A percentile compares a stretch with the other conserved stretches of the same genome.
Conservation (phyloP, 345 rosid species). For the Euclidium syriacum region DNA sequence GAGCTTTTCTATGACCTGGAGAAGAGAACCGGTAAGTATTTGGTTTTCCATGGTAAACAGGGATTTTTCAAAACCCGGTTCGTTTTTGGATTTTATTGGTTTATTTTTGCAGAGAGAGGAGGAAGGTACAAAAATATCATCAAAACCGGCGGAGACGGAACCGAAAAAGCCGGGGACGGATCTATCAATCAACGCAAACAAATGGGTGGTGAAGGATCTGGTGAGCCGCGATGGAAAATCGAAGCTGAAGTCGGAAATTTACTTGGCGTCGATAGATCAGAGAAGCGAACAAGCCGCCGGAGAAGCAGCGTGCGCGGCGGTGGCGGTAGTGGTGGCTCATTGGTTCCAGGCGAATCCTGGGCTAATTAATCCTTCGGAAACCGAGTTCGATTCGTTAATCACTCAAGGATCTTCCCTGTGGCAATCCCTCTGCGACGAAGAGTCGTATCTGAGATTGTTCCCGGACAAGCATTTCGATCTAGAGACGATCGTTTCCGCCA, state of each 20-base stretch:
- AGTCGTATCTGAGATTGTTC: constrained; percentile 17
- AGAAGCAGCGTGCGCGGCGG: constrained; percentile 31
- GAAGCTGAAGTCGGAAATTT: constrained; percentile 26
- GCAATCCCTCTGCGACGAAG: constrained; percentile 22
- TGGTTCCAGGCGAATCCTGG: constrained; percentile 26
- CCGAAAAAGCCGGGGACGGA: neutral
- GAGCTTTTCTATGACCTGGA: constrained; percentile 27
- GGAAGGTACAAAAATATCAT: neutral
- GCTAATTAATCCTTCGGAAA: constrained; percentile 3
- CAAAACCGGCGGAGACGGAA: constrained; percentile 7
- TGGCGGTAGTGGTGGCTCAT: constrained; percentile 28
- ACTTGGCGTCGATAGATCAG: constrained; percentile 29
- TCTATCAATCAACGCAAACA: neutral
- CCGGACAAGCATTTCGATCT: constrained; percentile 31
- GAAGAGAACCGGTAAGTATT: constrained; percentile 22
- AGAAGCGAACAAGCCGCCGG: constrained; percentile 34
- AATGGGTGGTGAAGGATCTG: constrained; percentile 23
- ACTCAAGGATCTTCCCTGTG: constrained; percentile 28
- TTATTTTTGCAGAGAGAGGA: constrained; percentile 14
- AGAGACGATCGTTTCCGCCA: constrained; percentile 22
- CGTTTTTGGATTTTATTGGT: neutral
- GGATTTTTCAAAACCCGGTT: neutral
- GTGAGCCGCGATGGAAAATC: constrained; percentile 26
- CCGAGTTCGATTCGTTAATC: constrained; percentile 29
- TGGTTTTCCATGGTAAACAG: neutral